Base-by-base conservation (phyloP, 495 filamentous ascomycete genomes). In the Daldinia childiae region DNA sequence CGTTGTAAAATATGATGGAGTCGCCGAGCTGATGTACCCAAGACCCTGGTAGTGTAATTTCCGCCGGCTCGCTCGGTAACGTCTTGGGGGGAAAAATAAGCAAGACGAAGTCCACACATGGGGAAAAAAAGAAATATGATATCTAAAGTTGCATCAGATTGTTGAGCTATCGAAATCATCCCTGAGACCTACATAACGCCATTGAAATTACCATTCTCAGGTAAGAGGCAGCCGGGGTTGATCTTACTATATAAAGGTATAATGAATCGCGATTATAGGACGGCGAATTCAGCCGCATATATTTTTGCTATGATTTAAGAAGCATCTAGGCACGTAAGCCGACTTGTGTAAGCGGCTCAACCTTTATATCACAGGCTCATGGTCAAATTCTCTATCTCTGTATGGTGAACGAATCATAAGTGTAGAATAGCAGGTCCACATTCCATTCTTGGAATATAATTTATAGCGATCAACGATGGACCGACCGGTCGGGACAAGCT, bases 41-140 rank as follows among this genome's bases (percentile, higher is more conserved):
- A 62, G 57, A 66, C 36, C 71, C 61, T 66, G 58, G 70, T 45
- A 61, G 14, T n/a, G 65, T 19, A 68, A 68, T 73, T 62, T 68
- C 61, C 56, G 48, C 17, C 29, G n/a, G 12, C 24, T 27, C 14
- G 52, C 32, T 64, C 45, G 41, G 36, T 51, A 56, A 29, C 11
- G 60, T 67, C 29, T 61, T 26, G 50, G 27, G 48, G 56, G 62
- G 62, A 38, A 21, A 54, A 66, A 62, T 43, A 30, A 62, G 52
- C 26, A 34, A 36, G 52, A 34, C n/a, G 29, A 7, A 36, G n/a
- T 14, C 24, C 3, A 24, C 36, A 30, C 17, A 1, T 21, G 34
- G 30, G 17, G 14, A 7, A 9, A 4, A 11, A 36, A 57, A 57
- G 32, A 57, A 36, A 17, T 11, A 30, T 17, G 14, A 30, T 54